These are phyloP conservation scores for Verbascum thapsus DNA, from an alignment of 257 asterid species.

Conservation along the genomic window DNA sequence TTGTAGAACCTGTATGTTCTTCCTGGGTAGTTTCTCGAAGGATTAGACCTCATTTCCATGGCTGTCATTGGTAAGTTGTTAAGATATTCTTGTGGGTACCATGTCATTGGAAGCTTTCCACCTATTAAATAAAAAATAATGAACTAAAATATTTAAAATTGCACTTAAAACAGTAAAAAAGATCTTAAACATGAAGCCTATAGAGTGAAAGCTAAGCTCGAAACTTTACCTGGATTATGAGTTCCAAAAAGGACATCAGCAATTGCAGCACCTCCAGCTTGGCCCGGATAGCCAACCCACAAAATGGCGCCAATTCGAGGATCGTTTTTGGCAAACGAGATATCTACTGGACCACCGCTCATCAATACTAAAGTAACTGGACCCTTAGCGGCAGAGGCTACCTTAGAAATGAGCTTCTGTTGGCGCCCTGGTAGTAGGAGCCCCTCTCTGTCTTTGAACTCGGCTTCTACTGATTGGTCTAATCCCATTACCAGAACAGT, in stretches of 20 bases:
- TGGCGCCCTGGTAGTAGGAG: slow-evolving; percentile 69
- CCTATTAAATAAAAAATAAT: too few relatives aligned
- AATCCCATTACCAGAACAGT: slow-evolving; percentile 75
- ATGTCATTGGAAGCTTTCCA: slow-evolving; percentile 90
- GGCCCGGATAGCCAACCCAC: slow-evolving; percentile 91
- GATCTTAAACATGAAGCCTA: too few relatives aligned
- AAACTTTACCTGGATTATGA: slow-evolving; percentile 73
- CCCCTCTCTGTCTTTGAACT: slow-evolving; percentile 64
- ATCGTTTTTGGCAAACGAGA: slow-evolving; percentile 66
- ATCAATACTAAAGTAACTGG: slow-evolving; percentile 65
- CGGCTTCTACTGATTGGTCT: slow-evolving; percentile 78
- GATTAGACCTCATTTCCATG: slow-evolving; percentile 73
- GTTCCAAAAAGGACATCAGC: slow-evolving; percentile 74
- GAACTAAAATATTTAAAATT: too few relatives aligned
- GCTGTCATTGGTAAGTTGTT: slow-evolving; percentile 69
- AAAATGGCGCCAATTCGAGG: slow-evolving; percentile 60
- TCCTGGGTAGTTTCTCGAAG: slow-evolving; percentile 66
- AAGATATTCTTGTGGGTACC: slow-evolving; percentile 83
- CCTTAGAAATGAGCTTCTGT: slow-evolving; percentile 63
- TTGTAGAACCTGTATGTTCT: slow-evolving; percentile 75
- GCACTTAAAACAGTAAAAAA: too few relatives aligned
- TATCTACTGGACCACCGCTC: slow-evolving; percentile 88
- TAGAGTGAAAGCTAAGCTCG: too few relatives aligned
- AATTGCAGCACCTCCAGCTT: slow-evolving; percentile 81
- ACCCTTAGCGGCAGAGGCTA: slow-evolving; percentile 67